These are phyloP conservation scores for Dorcoceras hygrometricum DNA, from an alignment of 257 asterid genomes.

Conservation along the genomic window DNA sequence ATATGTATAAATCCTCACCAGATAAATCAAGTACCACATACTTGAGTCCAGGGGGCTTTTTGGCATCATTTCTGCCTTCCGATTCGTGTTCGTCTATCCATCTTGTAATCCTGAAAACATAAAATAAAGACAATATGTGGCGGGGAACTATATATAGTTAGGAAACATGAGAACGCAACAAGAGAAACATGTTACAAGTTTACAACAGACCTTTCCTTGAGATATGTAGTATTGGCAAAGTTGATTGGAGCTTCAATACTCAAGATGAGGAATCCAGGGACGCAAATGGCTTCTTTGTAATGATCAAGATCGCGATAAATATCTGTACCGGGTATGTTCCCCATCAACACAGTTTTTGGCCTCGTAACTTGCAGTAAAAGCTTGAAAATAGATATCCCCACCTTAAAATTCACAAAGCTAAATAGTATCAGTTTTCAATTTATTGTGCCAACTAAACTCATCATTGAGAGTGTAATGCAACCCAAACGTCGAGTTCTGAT, in stretches of 20 bases:
- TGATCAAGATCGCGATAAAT: slow-evolving; percentile 71
- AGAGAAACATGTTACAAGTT: not conserved
- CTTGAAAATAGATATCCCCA: slow-evolving; percentile 73
- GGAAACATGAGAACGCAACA: not conserved
- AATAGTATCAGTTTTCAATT: not conserved
- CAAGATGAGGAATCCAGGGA: slow-evolving; percentile 65
- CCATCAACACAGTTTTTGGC: slow-evolving; percentile 74
- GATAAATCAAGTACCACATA: slow-evolving; percentile 71
- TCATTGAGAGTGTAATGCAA: no score
- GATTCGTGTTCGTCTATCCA: slow-evolving; percentile 67
- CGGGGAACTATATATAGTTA: not conserved
- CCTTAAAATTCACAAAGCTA: slow-evolving; percentile 34
- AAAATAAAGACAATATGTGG: not conserved
- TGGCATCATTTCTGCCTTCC: slow-evolving; percentile 33
- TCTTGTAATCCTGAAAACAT: slow-evolving; percentile 70
- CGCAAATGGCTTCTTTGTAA: slow-evolving; percentile 55
- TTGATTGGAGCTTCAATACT: slow-evolving; percentile 82
- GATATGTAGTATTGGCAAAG: slow-evolving; percentile 78
- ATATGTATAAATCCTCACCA: slow-evolving; percentile 39
- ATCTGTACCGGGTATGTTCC: slow-evolving; percentile 70
- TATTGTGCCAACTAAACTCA: no score
- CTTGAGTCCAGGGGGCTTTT: slow-evolving; percentile 39
- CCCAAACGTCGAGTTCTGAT: no score
- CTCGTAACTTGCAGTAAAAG: slow-evolving; percentile 70
- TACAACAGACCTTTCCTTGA: slow-evolving; percentile 63